Conservation (phyloP, 2,329 filamentous ascomycete species). For the Neonectria coccinea region DNA sequence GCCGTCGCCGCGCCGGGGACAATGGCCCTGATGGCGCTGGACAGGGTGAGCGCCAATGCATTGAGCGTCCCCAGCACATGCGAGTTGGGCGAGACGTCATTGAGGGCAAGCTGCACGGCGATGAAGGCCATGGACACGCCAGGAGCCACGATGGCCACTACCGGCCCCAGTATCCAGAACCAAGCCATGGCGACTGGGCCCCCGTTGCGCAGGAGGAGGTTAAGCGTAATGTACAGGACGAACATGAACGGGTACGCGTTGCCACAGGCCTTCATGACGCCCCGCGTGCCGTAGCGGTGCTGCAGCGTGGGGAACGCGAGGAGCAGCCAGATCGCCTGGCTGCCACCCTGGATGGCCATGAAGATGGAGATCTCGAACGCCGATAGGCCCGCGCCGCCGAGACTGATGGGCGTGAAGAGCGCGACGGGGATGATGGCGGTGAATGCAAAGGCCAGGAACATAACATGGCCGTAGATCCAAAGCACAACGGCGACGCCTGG, state of each 20-base stretch:
- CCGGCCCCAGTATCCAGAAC: constrained; percentile 67
- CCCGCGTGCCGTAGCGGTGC: constrained; percentile 72
- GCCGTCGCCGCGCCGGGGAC: constrained; percentile 74
- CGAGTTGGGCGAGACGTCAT: constrained; percentile 76
- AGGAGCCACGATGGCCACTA: constrained; percentile 64
- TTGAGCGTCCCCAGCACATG: constrained; percentile 78
- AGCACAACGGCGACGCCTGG: constrained; percentile 76
- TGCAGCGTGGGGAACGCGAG: constrained; percentile 77
- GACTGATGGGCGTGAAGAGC: constrained; percentile 70
- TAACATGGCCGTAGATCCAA: constrained; percentile 72
- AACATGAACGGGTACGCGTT: constrained; percentile 74
- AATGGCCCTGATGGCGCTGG: constrained; percentile 72
- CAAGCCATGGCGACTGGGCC: constrained; percentile 49
- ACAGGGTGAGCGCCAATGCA: constrained; percentile 67
- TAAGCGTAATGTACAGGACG: constrained; percentile 65
- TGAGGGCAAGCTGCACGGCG: constrained; percentile 77
- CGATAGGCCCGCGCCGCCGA: constrained; percentile 75
- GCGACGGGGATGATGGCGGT: constrained; percentile 78
- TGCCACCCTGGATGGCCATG: constrained; percentile 72
- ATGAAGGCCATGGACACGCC: constrained; percentile 78
- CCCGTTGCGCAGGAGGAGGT: constrained; percentile 57
- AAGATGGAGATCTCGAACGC: constrained; percentile 73
- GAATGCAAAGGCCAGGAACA: constrained; percentile 77
- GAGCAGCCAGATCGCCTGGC: constrained; percentile 79
- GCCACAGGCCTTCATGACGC: constrained; percentile 68